Base-by-base conservation (phyloP, 2,329 filamentous ascomycete genomes). In the Monilinia vaccinii-corymbosi region DNA sequence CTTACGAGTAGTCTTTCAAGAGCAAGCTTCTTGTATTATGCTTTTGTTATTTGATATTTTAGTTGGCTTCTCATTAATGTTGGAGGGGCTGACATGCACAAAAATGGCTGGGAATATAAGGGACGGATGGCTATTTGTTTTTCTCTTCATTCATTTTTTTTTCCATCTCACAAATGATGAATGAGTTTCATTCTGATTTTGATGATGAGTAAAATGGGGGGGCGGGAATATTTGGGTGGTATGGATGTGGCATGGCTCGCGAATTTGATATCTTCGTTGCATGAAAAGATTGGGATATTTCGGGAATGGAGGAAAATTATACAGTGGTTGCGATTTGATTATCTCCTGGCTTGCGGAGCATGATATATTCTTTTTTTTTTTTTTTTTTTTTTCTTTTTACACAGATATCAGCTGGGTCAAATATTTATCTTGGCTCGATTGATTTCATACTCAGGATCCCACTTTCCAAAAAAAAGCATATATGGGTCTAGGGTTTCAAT, bases 11-110 rank as follows among this genome's bases (percentile, higher is more conserved):
- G 44, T 11, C 36, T 62, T 59, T 46, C 25, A 61, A 63, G 65
- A 65, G 62, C 69, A 66, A 65, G 62, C 69, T 73, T 75, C 73
- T 72, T 73, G 69, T 70, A 70, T 63, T 65, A 68, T 68, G 67
- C 44, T 40, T 42, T 58, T 44, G 60, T 61, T 67, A 65, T 64
- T 50, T 66, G 63, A 64, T 65, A 65, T 61, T 52, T 60, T 44
- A 42, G 61, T 64, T 63, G 49, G 63, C 63, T 67, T 66, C 61
- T 65, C 60, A 50, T 49, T 48, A 62, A 63, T 61, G 65, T 49
- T 46, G 48, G 62, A 60, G 63, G 53, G 61, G 53, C 58, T 64
- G 65, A 65, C 56, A 65, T 68, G 68, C 68, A 69, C 68, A 70
- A 71, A 36, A 70, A 70, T 63, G 64, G 68, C 55, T 61, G 57